Conservation (phyloP, 2,329 filamentous ascomycete species). For the Fusarium sp. region DNA sequence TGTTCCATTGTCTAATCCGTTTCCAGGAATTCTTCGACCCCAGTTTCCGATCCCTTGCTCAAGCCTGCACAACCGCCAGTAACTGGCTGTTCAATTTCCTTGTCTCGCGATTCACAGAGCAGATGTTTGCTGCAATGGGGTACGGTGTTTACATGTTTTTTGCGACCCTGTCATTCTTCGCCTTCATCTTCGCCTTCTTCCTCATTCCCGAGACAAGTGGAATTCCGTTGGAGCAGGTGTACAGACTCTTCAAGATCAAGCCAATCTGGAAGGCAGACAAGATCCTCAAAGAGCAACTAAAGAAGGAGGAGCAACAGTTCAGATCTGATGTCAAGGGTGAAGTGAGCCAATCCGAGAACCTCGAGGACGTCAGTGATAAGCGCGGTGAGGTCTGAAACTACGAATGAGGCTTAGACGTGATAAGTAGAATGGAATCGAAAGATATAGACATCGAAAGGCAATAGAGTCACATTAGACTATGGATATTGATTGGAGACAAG, state of each 20-base stretch:
- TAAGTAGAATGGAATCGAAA: neutral
- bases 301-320: conserved; percentile 33
- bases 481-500: neutral
- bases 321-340: conserved; percentile 33
- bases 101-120: conserved; percentile 51
- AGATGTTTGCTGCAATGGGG: conserved; percentile 55
- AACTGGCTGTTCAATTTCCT: conserved; percentile 69
- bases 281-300: conserved; percentile 30
- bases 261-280: conserved; percentile 37
- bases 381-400: neutral
- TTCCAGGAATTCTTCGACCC: conserved; percentile 61
- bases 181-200: conserved; percentile 60
- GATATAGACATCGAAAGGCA: neutral
- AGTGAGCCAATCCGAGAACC: conserved; percentile 12
- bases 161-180: conserved; percentile 57
- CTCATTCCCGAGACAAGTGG: conserved; percentile 63
- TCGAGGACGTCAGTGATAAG: neutral
- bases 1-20: neutral
- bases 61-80: conserved; percentile 65
- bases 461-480: neutral
- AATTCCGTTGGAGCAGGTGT: conserved; percentile 60
- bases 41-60: conserved; percentile 55
- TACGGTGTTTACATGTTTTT: conserved; percentile 67
- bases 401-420: too few relatives aligned
- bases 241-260: conserved; percentile 55